Evolutionary conservation across 345 rosid species (phyloP).

Genomic region (Gossypium herbaceum): DNA sequence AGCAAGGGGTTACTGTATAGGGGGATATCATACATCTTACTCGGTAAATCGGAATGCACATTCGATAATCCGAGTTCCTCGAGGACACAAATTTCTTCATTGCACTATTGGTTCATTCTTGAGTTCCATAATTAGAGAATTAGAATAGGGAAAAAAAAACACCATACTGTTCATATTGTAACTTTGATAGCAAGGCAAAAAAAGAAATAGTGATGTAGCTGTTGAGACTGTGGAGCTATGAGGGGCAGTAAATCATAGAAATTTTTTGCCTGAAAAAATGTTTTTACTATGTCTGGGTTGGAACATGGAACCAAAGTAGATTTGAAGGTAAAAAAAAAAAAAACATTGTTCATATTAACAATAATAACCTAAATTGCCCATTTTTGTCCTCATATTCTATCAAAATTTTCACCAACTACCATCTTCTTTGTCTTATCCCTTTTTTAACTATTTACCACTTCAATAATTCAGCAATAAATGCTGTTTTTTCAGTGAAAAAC

Average conservation of each 20-base stretch:
- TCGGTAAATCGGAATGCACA: background rate
- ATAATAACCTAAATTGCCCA: background rate
- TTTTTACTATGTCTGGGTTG: background rate
- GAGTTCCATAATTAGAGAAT: slow-evolving; percentile 17
- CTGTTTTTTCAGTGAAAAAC: background rate
- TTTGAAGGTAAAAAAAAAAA: background rate
- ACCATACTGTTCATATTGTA: slow-evolving; percentile 51
- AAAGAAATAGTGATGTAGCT: slow-evolving; percentile 23
- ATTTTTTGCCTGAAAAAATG: background rate
- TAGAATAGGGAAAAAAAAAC: slow-evolving; percentile 33
- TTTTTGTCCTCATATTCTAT: background rate
- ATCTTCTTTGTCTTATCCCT: background rate
- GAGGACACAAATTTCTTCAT: slow-evolving; percentile 16
- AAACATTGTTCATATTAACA: slow-evolving; percentile 5
- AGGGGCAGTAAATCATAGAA: slow-evolving; percentile 11
- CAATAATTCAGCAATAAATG: background rate
- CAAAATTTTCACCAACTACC: background rate
- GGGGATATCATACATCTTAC: background rate
- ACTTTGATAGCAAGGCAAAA: slow-evolving; percentile 31
- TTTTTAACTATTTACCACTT: background rate
- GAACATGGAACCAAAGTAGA: background rate
- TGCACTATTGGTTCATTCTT: slow-evolving; percentile 36
- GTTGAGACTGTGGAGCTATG: background rate
- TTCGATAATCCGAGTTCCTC: background rate
- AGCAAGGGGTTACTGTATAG: background rate